Evolutionary conservation across 2,329 filamentous ascomycete species (phyloP), one percentile per base, ranked within the genome.

Genomic region (Ophiostoma pallidulum): DNA sequence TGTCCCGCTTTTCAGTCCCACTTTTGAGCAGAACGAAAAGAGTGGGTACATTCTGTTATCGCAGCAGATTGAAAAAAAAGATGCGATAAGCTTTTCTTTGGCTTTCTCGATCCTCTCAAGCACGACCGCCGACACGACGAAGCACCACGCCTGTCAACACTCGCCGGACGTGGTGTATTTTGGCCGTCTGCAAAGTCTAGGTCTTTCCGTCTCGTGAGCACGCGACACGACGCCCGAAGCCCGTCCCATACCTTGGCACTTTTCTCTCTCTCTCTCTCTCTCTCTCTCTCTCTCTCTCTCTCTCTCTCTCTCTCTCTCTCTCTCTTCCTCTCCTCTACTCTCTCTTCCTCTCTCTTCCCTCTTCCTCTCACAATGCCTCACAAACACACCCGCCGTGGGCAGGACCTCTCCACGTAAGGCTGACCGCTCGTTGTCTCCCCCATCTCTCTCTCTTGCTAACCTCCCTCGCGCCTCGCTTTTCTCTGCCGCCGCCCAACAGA

Each of bases 371-470:
- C 31, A 29, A 94, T 94, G 87, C 87, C 87, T 63, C 86, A 91
- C 69, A 94, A 94, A 67, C 87, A 94, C 64, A 91, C 84, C 53
- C 75, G 85, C 55, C 77, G 77, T 48, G 72, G 69, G 10, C 70
- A 71, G 43, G 75, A 81, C 51, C 68, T 70, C 41, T 69, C 69
- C 14, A 69, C 70, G 80, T 82, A 53, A 53, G 58, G 19, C 14
- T 19, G 3, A 13, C 12, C 14, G 3, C 12, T 12, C n/a, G 4
- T 14, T 8, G 10, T 8, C 2, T 22, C 41, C 41, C 41, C 41
- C 14, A 16, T 26, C 16, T 37, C 8, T 12, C 7, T 13, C 5
- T 36, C 20, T 22, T 14, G 18, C n/a, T 16, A 26, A 37, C 14
- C 18, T 7, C 22, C 19, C n/a, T 24, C 41, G 32, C 19, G n/a